Percentiles rank a stretch among this genome's conserved stretches.
These are phyloP conservation scores for Candida multigemmis DNA, from an alignment of 805 yeast species.

Conservation along the genomic window DNA sequence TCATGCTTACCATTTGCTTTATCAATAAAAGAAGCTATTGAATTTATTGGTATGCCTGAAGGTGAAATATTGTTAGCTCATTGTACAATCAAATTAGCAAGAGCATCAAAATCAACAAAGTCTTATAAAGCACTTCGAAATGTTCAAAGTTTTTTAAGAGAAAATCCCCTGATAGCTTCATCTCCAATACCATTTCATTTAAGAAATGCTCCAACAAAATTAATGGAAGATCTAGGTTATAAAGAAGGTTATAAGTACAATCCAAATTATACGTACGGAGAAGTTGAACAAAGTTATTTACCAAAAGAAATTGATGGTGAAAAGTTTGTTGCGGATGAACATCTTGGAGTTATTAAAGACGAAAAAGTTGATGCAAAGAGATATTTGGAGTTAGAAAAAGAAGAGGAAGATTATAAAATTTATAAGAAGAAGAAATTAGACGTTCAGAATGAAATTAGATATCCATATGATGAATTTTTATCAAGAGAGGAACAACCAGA, in stretches of 20 bases:
- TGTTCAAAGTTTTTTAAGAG: constrained; percentile 50
- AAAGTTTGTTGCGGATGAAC: constrained; percentile 45
- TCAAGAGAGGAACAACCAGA: constrained; percentile 29
- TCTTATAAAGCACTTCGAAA: constrained; percentile 73
- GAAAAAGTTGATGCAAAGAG: constrained; percentile 7
- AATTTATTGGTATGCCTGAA: constrained; percentile 91
- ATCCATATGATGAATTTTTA: constrained; percentile 22
- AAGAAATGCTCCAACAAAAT: constrained; percentile 87
- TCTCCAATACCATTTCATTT: constrained; percentile 74
- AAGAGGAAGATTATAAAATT: constrained; percentile 9
- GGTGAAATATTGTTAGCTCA: constrained; percentile 85
- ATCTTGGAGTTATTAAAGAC: constrained; percentile 37
- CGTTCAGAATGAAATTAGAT: constrained; percentile 2
- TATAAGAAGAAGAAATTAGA: constrained; percentile 8
- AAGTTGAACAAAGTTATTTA: constrained; percentile 64
- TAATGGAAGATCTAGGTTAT: constrained; percentile 87
- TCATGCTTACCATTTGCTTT: constrained; percentile 79
- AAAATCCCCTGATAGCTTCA: constrained; percentile 49
- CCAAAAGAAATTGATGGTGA: constrained; percentile 45
- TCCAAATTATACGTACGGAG: constrained; percentile 69
- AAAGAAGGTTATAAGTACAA: constrained; percentile 82
- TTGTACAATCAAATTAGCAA: constrained; percentile 83
- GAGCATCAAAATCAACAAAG: constrained; percentile 79
- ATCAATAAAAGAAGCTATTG: constrained; percentile 78
- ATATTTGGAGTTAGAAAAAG: constrained; percentile 6